phyloP scores from a whole-genome alignment of 139 green algal genomes.

The Chlorella sp. region DNA sequence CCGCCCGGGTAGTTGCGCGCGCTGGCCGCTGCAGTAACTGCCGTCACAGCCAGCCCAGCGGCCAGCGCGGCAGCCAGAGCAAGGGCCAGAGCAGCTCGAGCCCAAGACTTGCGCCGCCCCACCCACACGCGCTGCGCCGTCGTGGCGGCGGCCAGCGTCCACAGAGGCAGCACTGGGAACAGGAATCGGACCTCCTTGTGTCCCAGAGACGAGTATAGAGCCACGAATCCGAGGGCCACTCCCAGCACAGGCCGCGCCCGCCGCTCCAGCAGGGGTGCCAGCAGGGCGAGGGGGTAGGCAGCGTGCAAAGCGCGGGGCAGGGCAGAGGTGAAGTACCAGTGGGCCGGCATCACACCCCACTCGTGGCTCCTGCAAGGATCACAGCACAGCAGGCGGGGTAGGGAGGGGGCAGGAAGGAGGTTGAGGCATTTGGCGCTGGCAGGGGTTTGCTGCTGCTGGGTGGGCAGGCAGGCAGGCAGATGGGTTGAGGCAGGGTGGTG shows the following conservation, averaged over 20 bases:
- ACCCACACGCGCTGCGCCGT: conserved; percentile 45
- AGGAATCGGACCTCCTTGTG: conserved; percentile 90
- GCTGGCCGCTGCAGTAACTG: conserved; percentile 40
- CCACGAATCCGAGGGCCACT: conserved; percentile 59
- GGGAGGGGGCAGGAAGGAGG: not conserved
- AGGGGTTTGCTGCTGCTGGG: no score
- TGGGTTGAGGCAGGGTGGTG: no score
- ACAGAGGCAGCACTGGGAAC: conserved; percentile 80
- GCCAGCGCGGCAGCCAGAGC: conserved; percentile 3
- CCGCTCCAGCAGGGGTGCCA: conserved; percentile 56
- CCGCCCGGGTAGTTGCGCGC: conserved; percentile 78
- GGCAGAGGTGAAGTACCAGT: conserved; percentile 81
- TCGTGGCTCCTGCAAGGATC: conserved; percentile 68
- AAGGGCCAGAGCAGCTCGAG: not conserved
- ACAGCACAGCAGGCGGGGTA: not conserved
- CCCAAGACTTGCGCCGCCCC: conserved; percentile 8
- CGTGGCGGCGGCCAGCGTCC: conserved; percentile 74
- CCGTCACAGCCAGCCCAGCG: conserved; percentile 20
- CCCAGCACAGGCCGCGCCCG: conserved; percentile 17
- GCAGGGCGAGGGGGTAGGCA: conserved; percentile 54
- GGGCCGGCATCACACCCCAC: conserved; percentile 72
- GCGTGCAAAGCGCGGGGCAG: conserved; percentile 67
- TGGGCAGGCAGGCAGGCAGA: no score
- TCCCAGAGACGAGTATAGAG: conserved; percentile 78
- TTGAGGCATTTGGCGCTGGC: no score